Base-by-base conservation (phyloP, 2,329 filamentous ascomycete species). In the Tolypocladium tropicale region DNA sequence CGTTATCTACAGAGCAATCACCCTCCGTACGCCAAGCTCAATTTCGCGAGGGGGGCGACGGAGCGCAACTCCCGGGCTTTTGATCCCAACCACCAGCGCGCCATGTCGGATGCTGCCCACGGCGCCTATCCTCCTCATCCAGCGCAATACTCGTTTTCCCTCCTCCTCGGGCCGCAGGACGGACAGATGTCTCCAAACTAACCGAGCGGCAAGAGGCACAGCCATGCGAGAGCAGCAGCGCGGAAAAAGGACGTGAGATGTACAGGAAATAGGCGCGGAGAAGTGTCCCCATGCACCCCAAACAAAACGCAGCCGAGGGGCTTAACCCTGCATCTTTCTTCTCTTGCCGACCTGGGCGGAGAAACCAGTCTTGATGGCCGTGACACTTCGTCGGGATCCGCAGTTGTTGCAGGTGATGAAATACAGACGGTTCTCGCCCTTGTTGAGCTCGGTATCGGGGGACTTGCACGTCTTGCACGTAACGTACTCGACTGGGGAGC, bases 301-400 rank as follows among this genome's bases (percentile, higher is more conserved):
- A 23, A 30, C 52, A 28, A 39, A 25, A 33, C 57, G 50, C 52
- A 48, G 59, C 37, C 52, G 56, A 37, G 36, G 11, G 57, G 57
- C 61, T 81, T 91, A 95, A 74, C 81, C 88, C 74, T 90, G 84
- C 79, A 91, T 88, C 84, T 95, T 95, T 82, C 86, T 94, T 83
- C 94, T 88, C 88, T 96, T 96, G 74, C 94, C 94, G 74, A 99
- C 89, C 78, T 97, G 94, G 74, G 94, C 94, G 69, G 92, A 95
- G 91, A 99, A 99, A 91, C 94, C 94, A 60, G 91, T 96, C 86
- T 99, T 99, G 88, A 99, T 99, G 64, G 94, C 92, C 59, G 90
- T 90, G 72, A 97, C 93, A 69, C 86, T 91, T 72, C 92, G 88
- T 75, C 93, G 81, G 54, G 85, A 89, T 61, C 86, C 86, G 68